phyloP scores from a whole-genome alignment of 2,329 filamentous ascomycete genomes.

The Trichoderma breve region DNA sequence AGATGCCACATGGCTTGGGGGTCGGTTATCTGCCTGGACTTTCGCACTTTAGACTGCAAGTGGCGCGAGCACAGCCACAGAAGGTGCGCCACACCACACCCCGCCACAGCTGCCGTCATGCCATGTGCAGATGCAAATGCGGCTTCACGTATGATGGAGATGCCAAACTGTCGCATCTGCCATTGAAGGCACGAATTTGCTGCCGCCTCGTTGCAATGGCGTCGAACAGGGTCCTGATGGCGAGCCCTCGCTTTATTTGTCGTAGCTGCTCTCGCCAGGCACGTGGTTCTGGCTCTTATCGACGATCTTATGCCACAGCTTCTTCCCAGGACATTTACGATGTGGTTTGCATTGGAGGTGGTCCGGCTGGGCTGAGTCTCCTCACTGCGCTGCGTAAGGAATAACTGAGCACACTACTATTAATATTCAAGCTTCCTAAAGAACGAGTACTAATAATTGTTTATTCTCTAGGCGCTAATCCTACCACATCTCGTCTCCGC shows the following conservation, averaged over 20 bases:
- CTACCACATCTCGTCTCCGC: conserved; percentile 71
- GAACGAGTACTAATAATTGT: background rate
- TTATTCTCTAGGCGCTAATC: conserved; percentile 63
- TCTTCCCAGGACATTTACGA: conserved; percentile 73
- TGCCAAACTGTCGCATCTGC: conserved; percentile 3
- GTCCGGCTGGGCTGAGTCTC: conserved; percentile 83
- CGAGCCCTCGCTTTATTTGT: conserved; percentile 42
- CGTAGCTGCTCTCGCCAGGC: conserved; percentile 44
- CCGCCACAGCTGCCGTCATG: conserved; percentile 16
- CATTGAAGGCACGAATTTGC: conserved; percentile 1
- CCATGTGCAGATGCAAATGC: conserved; percentile 3
- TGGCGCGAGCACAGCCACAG: conserved; percentile 19
- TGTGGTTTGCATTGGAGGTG: conserved; percentile 87
- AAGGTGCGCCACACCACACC: conserved; percentile 13
- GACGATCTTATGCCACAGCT: conserved; percentile 43
- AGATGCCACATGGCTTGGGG: background rate
- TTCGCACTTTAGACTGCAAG: background rate
- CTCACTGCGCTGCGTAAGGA: conserved; percentile 69
- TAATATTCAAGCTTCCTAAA: too few species aligned
- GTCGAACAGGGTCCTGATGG: conserved; percentile 28
- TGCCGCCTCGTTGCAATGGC: conserved; percentile 27
- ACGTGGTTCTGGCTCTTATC: conserved; percentile 32
- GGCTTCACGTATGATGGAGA: background rate
- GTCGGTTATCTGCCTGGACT: background rate
- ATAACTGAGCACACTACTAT: too few species aligned